These are phyloP conservation scores for Coprinopsis strossmayeri DNA, from an alignment of 768 basidiomycete species.

Conservation along the genomic window DNA sequence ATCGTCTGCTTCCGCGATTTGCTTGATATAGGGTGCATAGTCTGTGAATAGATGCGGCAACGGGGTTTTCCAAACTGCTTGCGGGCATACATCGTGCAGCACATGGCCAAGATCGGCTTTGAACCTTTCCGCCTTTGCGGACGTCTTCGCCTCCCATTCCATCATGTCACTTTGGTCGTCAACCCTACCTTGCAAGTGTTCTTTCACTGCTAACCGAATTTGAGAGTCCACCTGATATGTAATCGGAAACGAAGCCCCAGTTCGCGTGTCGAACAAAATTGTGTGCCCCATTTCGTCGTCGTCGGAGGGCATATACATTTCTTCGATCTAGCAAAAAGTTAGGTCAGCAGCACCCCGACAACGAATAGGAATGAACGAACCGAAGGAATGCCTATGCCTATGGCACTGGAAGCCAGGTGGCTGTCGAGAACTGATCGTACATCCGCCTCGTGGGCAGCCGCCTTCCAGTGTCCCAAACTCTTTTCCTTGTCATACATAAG, in stretches of 20 bases:
- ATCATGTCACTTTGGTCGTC: constrained; percentile 25
- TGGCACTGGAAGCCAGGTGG: constrained; percentile 9
- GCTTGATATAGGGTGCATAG: constrained; percentile 61
- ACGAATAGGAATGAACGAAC: constrained; percentile 3
- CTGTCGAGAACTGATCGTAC: constrained; percentile 18
- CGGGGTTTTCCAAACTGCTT: constrained; percentile 34
- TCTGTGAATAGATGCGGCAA: constrained; percentile 51
- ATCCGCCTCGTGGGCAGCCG: constrained; percentile 2
- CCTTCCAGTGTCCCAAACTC: not conserved
- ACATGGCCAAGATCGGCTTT: constrained; percentile 19
- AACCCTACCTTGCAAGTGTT: not conserved
- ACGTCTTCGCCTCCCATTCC: not conserved
- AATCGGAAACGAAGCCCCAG: constrained; percentile 16
- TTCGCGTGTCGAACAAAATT: constrained; percentile 29
- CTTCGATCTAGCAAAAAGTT: constrained; percentile 22
- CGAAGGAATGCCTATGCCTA: constrained; percentile 6
- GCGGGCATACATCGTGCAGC: constrained; percentile 42
- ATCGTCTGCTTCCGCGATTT: constrained; percentile 66
- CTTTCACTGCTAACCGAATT: constrained; percentile 3
- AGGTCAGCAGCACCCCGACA: constrained; percentile 10
- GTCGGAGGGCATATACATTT: constrained; percentile 25
- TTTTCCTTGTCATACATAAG: constrained; percentile 9
- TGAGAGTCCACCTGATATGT: constrained; percentile 3
- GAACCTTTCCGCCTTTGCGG: constrained; percentile 10
- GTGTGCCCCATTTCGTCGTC: constrained; percentile 56